Evolutionary conservation across 2,329 filamentous ascomycete species (phyloP).

Genomic region (Beauveria asiatica): DNA sequence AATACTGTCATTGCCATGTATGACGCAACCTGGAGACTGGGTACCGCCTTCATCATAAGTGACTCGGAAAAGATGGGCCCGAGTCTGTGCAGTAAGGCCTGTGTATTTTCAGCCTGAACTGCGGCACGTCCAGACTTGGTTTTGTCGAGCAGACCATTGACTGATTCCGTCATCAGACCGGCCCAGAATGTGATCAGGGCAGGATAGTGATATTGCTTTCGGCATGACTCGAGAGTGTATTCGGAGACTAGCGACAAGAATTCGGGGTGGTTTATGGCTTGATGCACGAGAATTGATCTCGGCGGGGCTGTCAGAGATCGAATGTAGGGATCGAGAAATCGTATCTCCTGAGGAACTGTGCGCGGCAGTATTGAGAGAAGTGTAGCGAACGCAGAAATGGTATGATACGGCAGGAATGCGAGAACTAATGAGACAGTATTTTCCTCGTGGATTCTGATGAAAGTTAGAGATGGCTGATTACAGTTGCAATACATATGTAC

Average conservation of each 20-base stretch:
- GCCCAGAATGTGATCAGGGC: conserved; percentile 85
- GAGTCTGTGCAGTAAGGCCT: conserved; percentile 62
- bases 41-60: conserved; percentile 63
- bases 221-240: conserved; percentile 68
- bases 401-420: conserved; percentile 89
- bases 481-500: conserved; percentile 37
- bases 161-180: conserved; percentile 74
- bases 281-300: conserved; percentile 73
- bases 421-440: conserved; percentile 72
- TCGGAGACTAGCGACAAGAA: conserved; percentile 72
- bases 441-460: conserved; percentile 72
- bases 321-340: conserved; percentile 81
- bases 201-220: conserved; percentile 63
- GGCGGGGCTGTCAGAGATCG: conserved; percentile 68
- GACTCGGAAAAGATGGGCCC: conserved; percentile 67
- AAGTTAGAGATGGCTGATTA: conserved; percentile 6
- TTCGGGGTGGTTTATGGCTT: conserved; percentile 66
- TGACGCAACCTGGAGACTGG: conserved; percentile 74
- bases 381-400: conserved; percentile 74
- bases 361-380: conserved; percentile 77
- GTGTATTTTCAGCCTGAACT: conserved; percentile 71
- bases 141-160: conserved; percentile 73
- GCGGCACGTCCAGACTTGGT: conserved; percentile 66
- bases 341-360: conserved; percentile 66
- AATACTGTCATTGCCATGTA: conserved; percentile 88